Base-by-base conservation (phyloP, 345 rosid species). In the Pugionium cornutum region DNA sequence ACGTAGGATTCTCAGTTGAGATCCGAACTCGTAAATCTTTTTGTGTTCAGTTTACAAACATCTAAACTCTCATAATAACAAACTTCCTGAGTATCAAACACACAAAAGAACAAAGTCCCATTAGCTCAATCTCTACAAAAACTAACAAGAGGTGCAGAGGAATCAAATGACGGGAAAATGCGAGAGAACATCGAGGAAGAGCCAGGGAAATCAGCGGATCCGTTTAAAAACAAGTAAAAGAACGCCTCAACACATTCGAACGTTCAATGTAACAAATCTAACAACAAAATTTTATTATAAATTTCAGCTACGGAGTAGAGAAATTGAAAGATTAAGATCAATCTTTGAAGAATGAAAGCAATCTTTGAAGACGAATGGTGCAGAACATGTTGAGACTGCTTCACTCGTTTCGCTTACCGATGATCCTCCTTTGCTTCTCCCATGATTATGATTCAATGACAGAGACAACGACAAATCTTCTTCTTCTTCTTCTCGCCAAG, bases 341-440 rank as follows among this genome's bases (percentile, higher is more conserved):
- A 44, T 64, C 51, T 72, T 58, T 2, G 76, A 81, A 9, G 86
- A 75, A 18, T 42, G 76, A 7, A 70, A 77, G 66, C 80, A 77
- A 43, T 76, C 87, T 58, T 76, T 76, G 53, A 50, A 59, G 58
- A 47, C 29, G 43, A 61, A 74, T 47, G 85, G 75, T 64, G 70
- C 69, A 1, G 80, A 46, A 56, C 75, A 73, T 1, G 80, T 78
- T 5, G 92, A 90, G 71, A 88, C 68, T 2, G 81, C 84, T 75
- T 91, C 97, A 39, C 91, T 84, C 2, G 76, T 77, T 33, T 83
- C 96, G n/a, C 97, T 86, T 9, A 80, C 55, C 0, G 85, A 79
- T 26, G 89, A 82, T 25, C 74, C 79, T 18, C 75, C 79, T 29
- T 79, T 79, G 74, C 80, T 78, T 58, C 77, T 80, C 2, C 85